phyloP scores from a whole-genome alignment of 108 stramenopile species.

The Pseudonitzschia pungens region DNA sequence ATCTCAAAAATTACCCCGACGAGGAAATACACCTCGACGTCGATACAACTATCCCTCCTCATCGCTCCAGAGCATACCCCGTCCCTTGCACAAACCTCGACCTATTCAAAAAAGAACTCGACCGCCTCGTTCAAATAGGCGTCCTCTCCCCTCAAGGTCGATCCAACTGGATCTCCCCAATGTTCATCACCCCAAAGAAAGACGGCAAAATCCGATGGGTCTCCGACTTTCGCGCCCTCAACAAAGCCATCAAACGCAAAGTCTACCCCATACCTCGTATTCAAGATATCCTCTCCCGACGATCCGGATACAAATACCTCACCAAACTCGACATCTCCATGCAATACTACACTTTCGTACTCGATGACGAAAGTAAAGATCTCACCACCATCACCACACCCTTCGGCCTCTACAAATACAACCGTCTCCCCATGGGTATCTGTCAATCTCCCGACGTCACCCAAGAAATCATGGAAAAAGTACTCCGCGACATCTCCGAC shows the following conservation, averaged over 20 bases:
- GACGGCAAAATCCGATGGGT: constrained; percentile 42
- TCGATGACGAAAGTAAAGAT: background rate
- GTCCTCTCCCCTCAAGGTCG: constrained; percentile 12
- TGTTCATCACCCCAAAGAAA: constrained; percentile 44
- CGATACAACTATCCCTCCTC: background rate
- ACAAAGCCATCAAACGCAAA: constrained; percentile 20
- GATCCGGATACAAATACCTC: constrained; percentile 17
- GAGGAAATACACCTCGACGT: background rate
- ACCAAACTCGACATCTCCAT: constrained; percentile 31
- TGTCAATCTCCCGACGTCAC: constrained; percentile 35
- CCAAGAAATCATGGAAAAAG: constrained; percentile 40
- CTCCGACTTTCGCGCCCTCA: constrained; percentile 37
- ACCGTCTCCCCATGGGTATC: constrained; percentile 45
- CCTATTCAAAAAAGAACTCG: constrained; percentile 35
- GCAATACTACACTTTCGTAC: constrained; percentile 32
- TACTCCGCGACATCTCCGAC: background rate
- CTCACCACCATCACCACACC: constrained; percentile 44
- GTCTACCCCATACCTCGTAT: constrained; percentile 23
- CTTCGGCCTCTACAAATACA: constrained; percentile 45
- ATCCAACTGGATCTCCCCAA: constrained; percentile 31
- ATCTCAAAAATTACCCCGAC: background rate
- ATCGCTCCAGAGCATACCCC: background rate
- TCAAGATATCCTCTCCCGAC: constrained; percentile 12
- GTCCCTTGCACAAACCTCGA: background rate
- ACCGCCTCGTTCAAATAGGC: constrained; percentile 26